Evolutionary conservation across 2,329 filamentous ascomycete genomes (phyloP).

Genomic region (Colletotrichum sp.): DNA sequence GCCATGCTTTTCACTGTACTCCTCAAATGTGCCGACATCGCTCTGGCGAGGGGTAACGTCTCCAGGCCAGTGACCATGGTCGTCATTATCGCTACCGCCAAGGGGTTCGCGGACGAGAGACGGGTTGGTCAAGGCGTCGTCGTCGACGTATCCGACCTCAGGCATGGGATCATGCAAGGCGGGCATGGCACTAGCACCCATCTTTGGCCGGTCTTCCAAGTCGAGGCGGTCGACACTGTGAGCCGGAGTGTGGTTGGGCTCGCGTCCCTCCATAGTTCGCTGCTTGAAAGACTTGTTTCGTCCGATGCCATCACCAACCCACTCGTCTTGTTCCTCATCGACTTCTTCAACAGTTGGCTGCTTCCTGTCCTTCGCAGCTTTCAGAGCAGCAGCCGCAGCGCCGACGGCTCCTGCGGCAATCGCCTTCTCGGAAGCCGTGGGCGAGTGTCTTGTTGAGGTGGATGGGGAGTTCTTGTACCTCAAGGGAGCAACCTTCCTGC

Average conservation of each 20-base stretch:
- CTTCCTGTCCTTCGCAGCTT: constrained; percentile 51
- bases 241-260: constrained; percentile 59
- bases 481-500: constrained; percentile 56
- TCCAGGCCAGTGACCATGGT: constrained; percentile 32
- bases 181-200: constrained; percentile 75
- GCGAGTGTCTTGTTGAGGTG: constrained; percentile 51
- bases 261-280: constrained; percentile 61
- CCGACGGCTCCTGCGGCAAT: constrained; percentile 63
- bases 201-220: constrained; percentile 55
- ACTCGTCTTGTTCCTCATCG: constrained; percentile 38
- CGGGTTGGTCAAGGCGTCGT: constrained; percentile 82
- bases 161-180: constrained; percentile 74
- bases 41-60: constrained; percentile 35
- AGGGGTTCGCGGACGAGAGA: constrained; percentile 81
- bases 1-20: constrained; percentile 20
- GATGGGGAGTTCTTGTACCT: constrained; percentile 57
- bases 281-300: constrained; percentile 72
- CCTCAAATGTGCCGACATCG: constrained; percentile 30
- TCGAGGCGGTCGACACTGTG: constrained; percentile 65
- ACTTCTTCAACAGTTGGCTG: constrained; percentile 38
- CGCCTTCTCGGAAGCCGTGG: constrained; percentile 61
- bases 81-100: constrained; percentile 48
- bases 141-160: constrained; percentile 72
- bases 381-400: constrained; percentile 56
- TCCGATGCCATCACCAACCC: constrained; percentile 55